Evolutionary conservation across 208 protist genomes (phyloP).

Genomic region (Wallacemonas collosoma): DNA sequence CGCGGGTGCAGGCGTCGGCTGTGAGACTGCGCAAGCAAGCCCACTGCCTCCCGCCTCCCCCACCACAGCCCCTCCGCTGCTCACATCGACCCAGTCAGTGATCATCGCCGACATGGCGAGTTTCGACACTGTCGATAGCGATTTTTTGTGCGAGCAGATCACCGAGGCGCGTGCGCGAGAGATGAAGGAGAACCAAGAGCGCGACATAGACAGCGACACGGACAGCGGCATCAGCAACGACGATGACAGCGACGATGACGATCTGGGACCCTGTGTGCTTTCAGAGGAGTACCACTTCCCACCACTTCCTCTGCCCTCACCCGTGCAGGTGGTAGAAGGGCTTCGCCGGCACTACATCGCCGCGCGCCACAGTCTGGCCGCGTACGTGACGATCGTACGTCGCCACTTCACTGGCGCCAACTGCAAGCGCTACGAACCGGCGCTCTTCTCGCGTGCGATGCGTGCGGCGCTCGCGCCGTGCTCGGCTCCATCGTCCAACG

Average conservation of each 20-base stretch:
- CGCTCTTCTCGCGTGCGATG: conserved; percentile 1
- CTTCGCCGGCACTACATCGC: conserved; percentile 26
- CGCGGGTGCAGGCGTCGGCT: background rate
- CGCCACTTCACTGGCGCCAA: conserved; percentile 5
- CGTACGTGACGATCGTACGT: conserved; percentile 1
- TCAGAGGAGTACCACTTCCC: background rate
- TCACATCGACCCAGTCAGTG: conserved; percentile 32
- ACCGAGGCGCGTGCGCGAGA: background rate
- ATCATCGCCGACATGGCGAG: conserved; percentile 25
- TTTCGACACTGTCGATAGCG: conserved; percentile 17
- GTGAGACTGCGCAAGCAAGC: background rate
- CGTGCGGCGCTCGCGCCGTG: background rate
- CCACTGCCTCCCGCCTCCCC: background rate
- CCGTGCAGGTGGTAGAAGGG: conserved; percentile 16
- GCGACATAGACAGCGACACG: background rate
- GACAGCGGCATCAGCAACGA: background rate
- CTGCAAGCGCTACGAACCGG: background rate
- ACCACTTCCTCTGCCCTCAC: conserved; percentile 14
- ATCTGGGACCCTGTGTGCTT: background rate
- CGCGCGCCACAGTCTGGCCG: conserved; percentile 17
- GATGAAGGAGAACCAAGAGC: background rate
- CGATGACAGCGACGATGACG: background rate
- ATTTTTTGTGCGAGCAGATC: conserved; percentile 25
- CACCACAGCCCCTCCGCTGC: conserved; percentile 2
- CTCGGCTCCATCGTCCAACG: too few relatives aligned